phyloP scores from a whole-genome alignment of 2,329 filamentous ascomycete species.

The Clonostachys rhizophaga region DNA sequence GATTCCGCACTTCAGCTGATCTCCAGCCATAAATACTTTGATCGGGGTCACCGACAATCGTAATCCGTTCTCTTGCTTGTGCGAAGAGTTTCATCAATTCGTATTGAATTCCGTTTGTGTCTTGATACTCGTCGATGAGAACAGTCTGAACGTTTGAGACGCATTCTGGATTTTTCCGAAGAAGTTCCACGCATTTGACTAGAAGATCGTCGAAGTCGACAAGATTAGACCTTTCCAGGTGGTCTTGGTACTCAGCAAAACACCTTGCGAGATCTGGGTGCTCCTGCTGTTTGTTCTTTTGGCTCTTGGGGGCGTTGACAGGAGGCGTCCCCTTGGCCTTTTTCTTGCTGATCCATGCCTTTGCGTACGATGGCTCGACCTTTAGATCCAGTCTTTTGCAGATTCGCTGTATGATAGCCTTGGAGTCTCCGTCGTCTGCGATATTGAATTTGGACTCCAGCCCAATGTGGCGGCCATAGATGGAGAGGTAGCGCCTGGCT shows the following conservation, averaged over 20 bases:
- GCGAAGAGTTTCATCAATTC: conserved; percentile 89
- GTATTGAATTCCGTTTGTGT: conserved; percentile 93
- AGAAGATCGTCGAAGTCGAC: conserved; percentile 95
- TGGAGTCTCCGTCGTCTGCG: conserved; percentile 77
- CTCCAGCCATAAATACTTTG: conserved; percentile 98
- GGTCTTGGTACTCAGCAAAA: conserved; percentile 73
- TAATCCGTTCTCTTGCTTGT: conserved; percentile 68
- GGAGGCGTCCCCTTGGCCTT: conserved; percentile 53
- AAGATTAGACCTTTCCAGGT: conserved; percentile 71
- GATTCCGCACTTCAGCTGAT: conserved; percentile 86
- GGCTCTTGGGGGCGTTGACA: conserved; percentile 15
- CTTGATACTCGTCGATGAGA: conserved; percentile 95
- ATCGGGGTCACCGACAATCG: conserved; percentile 93
- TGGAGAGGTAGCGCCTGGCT: conserved; percentile 74
- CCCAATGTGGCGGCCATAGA: conserved; percentile 81
- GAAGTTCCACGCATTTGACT: conserved; percentile 74
- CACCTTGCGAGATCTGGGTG: conserved; percentile 60
- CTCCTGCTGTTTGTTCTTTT: conserved; percentile 21
- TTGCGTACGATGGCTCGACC: conserved; percentile 67
- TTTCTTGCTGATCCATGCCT: conserved; percentile 69
- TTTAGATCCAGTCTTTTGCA: conserved; percentile 67
- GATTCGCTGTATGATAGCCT: conserved; percentile 76
- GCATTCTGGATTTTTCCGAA: conserved; percentile 69
- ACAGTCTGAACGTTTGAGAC: conserved; percentile 88
- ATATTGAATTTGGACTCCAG: conserved; percentile 83